Base-by-base conservation (phyloP, 495 filamentous ascomycete genomes). In the Usnea hakonensis region DNA sequence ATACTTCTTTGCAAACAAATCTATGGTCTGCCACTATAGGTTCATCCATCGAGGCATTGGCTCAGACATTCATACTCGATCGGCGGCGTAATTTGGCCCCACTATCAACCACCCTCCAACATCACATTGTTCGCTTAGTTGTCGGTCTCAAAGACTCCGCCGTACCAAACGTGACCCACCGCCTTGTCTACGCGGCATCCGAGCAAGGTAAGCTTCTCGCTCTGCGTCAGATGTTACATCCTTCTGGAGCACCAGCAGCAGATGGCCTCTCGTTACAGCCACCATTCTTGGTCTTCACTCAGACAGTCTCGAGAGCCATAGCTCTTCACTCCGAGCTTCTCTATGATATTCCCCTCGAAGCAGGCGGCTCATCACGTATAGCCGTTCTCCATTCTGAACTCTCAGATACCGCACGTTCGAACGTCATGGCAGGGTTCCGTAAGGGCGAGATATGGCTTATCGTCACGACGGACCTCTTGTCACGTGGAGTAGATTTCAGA, bases 1-100 rank as follows among this genome's bases (percentile, higher is more conserved):
- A 86, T 64, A 77, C 83, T 3, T 72, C 78, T 23, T 78, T 97
- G 13, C 80, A 86, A 8, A 82, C 90, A 3, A 87, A 85, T 54
- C 83, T 95, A 56, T 99, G 92, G 90, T 97, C 92, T 23, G 94
- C 95, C 11, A 98, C 94, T 4, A 97, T 98, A 87, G 90, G 87
- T 21, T 96, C 94, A 21, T 91, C 86, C 66, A 86, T 97, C 54
- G 95, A 98, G 73, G 78, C 87, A 37, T 77, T 97, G 16, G 81
- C 88, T 53, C 77, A 79, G 30, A 80, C 80, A 32, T 87, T 85
- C 9, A 82, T 87, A 53, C 75, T 82, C 55, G 74, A 78, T 48
- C 78, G 85, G 16, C 68, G 67, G 38, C 55, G 65, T 7, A 35
- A 57, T 28, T 66, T 79, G 16, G 62, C 52, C 23, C n/a, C 21